Conservation (phyloP, 495 filamentous ascomycete genomes). For the Darksidea phi region DNA sequence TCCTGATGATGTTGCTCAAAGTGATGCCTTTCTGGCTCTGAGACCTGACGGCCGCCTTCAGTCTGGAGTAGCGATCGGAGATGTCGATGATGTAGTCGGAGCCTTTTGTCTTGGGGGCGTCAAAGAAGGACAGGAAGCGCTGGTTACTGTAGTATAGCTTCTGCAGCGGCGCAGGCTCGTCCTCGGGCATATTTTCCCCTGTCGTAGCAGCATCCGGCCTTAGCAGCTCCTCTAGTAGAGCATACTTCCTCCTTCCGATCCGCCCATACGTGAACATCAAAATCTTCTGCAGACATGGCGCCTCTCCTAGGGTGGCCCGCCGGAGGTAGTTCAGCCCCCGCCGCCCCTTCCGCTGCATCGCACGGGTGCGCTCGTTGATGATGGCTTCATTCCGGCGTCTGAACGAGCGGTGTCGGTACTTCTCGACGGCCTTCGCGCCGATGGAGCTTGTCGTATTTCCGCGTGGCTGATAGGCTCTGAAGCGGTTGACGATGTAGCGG, state of each 20-base stretch:
- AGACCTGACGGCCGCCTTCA: conserved; percentile 27
- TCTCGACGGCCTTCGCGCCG: neutral
- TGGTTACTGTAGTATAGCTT: conserved; percentile 31
- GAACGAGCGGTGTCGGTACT: neutral
- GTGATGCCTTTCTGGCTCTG: conserved; percentile 13
- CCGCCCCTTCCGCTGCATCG: conserved; percentile 37
- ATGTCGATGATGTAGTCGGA: conserved; percentile 16
- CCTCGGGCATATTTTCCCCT: conserved; percentile 13
- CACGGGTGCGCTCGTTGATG: conserved; percentile 10
- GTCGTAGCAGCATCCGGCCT: conserved; percentile 32
- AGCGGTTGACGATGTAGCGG: conserved; percentile 59
- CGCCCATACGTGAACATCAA: conserved; percentile 72
- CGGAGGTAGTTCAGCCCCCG: conserved; percentile 47
- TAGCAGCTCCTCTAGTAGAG: conserved; percentile 56
- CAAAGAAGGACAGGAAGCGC: conserved; percentile 25
- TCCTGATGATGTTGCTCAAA: conserved; percentile 40
- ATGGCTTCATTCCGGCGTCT: conserved; percentile 4
- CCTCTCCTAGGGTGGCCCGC: conserved; percentile 65
- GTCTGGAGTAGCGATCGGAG: conserved; percentile 28
- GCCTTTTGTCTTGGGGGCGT: conserved; percentile 41
- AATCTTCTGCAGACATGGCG: conserved; percentile 60
- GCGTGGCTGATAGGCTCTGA: conserved; percentile 47
- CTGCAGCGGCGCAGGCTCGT: conserved; percentile 21
- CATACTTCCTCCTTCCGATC: conserved; percentile 62
- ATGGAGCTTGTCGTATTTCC: conserved; percentile 12